These are phyloP conservation scores for Priceomyces castillae DNA, from an alignment of 805 yeast species.

Conservation along the genomic window DNA sequence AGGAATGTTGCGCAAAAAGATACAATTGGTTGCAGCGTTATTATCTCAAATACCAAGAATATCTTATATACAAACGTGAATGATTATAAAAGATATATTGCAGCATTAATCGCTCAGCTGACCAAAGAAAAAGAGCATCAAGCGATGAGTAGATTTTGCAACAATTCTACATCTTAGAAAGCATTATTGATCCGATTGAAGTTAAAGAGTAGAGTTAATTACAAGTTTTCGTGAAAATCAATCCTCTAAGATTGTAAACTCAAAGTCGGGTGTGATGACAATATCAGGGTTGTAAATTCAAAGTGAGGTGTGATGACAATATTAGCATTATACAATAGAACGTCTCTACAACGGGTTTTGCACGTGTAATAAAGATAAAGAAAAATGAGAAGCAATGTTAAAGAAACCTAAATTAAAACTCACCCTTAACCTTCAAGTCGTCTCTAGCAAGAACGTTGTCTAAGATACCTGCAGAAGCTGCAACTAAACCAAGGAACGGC, in stretches of 20 bases:
- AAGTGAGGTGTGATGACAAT: too few relatives aligned
- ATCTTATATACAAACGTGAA: neutral
- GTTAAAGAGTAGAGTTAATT: too few relatives aligned
- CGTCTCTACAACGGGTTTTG: neutral
- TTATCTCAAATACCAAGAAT: neutral
- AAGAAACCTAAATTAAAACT: slow-evolving; percentile 24
- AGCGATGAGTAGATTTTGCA: too few relatives aligned
- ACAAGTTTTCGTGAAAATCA: too few relatives aligned
- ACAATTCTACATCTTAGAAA: too few relatives aligned
- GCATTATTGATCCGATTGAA: too few relatives aligned
- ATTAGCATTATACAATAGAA: neutral
- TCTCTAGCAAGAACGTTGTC: slow-evolving; percentile 55
- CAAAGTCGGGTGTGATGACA: too few relatives aligned
- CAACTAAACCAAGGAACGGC: slow-evolving; percentile 94
- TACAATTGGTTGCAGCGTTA: slow-evolving; percentile 2
- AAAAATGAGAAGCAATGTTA: neutral
- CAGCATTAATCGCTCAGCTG: too few relatives aligned
- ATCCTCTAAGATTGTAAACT: too few relatives aligned
- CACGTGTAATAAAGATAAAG: neutral
- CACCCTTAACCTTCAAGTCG: slow-evolving; percentile 44
- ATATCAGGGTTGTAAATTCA: too few relatives aligned
- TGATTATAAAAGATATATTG: too few relatives aligned
- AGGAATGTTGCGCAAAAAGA: neutral
- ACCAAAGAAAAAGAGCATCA: too few relatives aligned
- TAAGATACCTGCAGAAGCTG: slow-evolving; percentile 86